Evolutionary conservation across 441 rosid genomes (phyloP), one percentile per base, ranked within the genome.

Genomic region (Euphorbia schlechtendalii): DNA sequence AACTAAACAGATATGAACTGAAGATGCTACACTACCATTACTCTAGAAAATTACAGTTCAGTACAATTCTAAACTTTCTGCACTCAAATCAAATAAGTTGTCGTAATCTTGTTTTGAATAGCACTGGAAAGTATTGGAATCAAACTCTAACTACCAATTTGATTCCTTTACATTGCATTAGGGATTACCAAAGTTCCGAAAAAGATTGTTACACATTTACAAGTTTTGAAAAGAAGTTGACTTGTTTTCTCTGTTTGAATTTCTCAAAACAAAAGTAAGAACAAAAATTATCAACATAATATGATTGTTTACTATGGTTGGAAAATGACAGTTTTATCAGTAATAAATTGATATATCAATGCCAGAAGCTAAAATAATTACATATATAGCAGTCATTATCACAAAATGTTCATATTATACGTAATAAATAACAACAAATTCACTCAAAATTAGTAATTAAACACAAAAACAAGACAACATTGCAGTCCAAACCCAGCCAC

Each of bases 281-380:
- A 25, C n/a, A 54, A 69, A 22, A 30, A 21, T n/a, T 21, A 46
- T 28, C 0, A 69, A 45, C 28, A 48, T 17, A 32, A 3, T 22
- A 21, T 17, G 7, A 30, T 45, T 53, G 48, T 24, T 21, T 32
- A 28, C 30, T 34, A 34, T 5, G 40, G 34, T 8, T 25, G 56
- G 67, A 69, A 55, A 54, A 61, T 53, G 72, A 61, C 67, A 55
- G 24, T 25, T 46, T 11, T 8, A 51, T 56, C 32, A 28, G 45
- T 51, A 55, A 45, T 34, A 61, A 18, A 55, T 55, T 15, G 56
- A 14, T 22, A 28, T 18, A 68, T 61, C 12, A 34, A 61, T 20
- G 30, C 56, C 34, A 9, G 34, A 45, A 69, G 46, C 49, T 58
- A 32, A 69, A 18, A 24, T 55, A 62, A 56, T 62, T 15, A 56